Conservation (phyloP, 352 stramenopile genomes). For the Pythium rhizo-oryzae region DNA sequence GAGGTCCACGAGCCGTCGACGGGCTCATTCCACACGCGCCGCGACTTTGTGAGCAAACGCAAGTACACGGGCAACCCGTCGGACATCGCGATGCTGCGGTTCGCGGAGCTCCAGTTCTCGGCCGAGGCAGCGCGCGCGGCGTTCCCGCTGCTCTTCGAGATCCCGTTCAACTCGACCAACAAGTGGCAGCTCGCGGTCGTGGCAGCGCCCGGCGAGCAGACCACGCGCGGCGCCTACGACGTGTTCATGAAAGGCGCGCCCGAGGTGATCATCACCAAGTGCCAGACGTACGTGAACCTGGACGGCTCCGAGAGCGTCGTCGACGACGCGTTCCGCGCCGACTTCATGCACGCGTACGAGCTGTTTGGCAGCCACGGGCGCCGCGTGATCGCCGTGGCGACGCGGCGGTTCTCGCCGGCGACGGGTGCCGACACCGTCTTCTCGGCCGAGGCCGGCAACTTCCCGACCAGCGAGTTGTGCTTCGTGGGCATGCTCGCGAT, state of each 20-base stretch:
- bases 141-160: too few species aligned
- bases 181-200: constrained; percentile 67
- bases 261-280: constrained; percentile 91
- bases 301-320: constrained; percentile 57
- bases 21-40: constrained; percentile 12
- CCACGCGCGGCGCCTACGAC: constrained; percentile 34
- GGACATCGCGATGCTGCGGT: constrained; percentile 54
- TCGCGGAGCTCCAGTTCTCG: too few species aligned
- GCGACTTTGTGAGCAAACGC: constrained; percentile 34
- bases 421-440: constrained; percentile 32
- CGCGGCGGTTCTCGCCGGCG: constrained; percentile 32
- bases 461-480: constrained; percentile 38
- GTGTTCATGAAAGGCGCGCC: constrained; percentile 94
- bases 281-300: constrained; percentile 60
- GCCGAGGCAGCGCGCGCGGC: too few species aligned
- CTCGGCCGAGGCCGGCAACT: constrained; percentile 42
- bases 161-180: too few species aligned
- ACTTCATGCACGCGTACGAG: constrained; percentile 60
- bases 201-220: constrained; percentile 25
- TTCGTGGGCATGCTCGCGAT: constrained; percentile 94
- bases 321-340: constrained; percentile 33
- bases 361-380: constrained; percentile 45
- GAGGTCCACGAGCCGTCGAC: too few species aligned
- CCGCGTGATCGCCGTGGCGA: constrained; percentile 48
- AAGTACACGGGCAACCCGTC: constrained; percentile 57